Conservation (phyloP, 108 stramenopile species). For the Skeletonema tropicum region DNA sequence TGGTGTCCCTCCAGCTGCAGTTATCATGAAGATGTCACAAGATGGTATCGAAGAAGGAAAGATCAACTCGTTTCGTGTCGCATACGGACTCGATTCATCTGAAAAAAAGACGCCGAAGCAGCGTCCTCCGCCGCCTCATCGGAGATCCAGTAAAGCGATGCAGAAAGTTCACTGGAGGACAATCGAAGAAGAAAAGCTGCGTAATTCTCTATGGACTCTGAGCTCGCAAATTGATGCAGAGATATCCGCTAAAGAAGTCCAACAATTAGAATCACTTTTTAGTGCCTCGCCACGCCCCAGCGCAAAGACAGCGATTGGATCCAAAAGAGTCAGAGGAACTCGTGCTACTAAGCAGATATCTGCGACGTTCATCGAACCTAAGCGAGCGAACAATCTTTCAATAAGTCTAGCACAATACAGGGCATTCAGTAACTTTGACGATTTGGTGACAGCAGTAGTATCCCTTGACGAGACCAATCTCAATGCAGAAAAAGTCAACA, state of each 20-base stretch:
- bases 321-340: neutral
- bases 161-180: constrained; percentile 53
- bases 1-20: constrained; percentile 39
- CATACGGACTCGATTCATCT: constrained; percentile 27
- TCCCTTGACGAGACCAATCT: constrained; percentile 36
- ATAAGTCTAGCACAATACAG: constrained; percentile 53
- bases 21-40: constrained; percentile 43
- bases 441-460: constrained; percentile 37
- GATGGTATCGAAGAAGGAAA: constrained; percentile 41
- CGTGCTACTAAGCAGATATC: neutral
- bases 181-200: constrained; percentile 38
- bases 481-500: constrained; percentile 30
- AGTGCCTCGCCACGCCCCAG: constrained; percentile 16
- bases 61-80: constrained; percentile 26
- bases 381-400: constrained; percentile 49
- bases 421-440: constrained; percentile 29
- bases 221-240: constrained; percentile 18
- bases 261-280: constrained; percentile 41
- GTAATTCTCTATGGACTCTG: constrained; percentile 47
- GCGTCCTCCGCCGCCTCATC: constrained; percentile 6
- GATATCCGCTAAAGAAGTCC: constrained; percentile 35
- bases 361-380: constrained; percentile 41
- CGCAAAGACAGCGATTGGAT: neutral
- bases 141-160: constrained; percentile 40
- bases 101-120: neutral